Evolutionary conservation across 148 eudicot species (phyloP).

Genomic region (Linanthus parryae): DNA sequence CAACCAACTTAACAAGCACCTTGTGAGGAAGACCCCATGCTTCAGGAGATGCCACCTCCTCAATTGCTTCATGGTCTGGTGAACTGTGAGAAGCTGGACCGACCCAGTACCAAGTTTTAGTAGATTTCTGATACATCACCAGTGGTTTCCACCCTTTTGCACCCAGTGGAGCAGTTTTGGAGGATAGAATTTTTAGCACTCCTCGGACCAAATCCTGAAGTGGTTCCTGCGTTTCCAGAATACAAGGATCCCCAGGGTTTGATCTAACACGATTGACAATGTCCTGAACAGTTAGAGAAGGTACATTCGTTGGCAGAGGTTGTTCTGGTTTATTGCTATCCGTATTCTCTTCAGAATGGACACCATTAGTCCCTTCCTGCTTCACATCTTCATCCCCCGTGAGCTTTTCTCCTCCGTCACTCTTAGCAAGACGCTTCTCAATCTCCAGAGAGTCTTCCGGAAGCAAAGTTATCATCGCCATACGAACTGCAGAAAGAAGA

Average conservation of each 20-base stretch:
- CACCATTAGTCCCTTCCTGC: constrained; percentile 30
- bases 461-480: constrained; percentile 64
- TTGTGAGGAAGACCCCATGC: constrained; percentile 81
- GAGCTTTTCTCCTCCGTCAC: constrained; percentile 15
- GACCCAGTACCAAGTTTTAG: constrained; percentile 80
- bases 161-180: constrained; percentile 82
- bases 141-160: constrained; percentile 97
- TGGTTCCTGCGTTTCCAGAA: constrained; percentile 93
- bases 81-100: constrained; percentile 52
- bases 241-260: constrained; percentile 83
- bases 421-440: constrained; percentile 31
- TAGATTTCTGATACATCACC: constrained; percentile 53
- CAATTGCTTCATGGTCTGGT: constrained; percentile 39
- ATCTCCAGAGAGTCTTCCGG: constrained; percentile 41
- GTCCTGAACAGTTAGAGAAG: constrained; percentile 67
- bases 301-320: constrained; percentile 28
- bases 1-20: constrained; percentile 88
- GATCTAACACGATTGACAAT: constrained; percentile 78
- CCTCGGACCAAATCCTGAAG: constrained; percentile 92
- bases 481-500: constrained; percentile 88
- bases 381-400: constrained; percentile 24
- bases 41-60: constrained; percentile 81
- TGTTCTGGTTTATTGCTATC: constrained; percentile 34
- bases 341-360: constrained; percentile 23
- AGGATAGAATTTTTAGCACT: constrained; percentile 72